Conservation (phyloP, 2,329 filamentous ascomycete genomes). For the Talaromyces sp. region DNA sequence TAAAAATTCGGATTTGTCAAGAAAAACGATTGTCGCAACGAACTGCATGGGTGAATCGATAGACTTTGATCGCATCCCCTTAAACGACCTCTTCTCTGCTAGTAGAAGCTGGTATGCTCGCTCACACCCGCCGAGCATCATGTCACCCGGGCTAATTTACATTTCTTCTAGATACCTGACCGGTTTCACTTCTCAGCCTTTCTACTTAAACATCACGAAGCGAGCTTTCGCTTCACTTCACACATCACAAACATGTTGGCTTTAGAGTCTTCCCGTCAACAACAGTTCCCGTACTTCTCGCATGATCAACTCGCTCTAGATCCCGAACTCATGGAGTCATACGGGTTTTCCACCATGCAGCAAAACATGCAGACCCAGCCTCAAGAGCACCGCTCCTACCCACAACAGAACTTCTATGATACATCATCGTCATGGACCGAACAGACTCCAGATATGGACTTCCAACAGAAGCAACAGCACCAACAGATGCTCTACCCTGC, state of each 20-base stretch:
- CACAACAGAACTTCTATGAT: constrained; percentile 32
- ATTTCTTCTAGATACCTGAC: neutral
- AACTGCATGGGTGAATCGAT: neutral
- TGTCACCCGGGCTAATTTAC: neutral
- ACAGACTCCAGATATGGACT: constrained; percentile 26
- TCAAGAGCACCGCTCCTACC: constrained; percentile 22
- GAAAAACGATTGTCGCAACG: neutral
- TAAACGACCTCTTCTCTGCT: neutral
- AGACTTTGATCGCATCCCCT: neutral
- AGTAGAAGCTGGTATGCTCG: neutral
- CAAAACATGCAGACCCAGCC: constrained; percentile 22
- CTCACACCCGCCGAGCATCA: neutral
- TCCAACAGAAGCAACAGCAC: constrained; percentile 14
- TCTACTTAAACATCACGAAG: neutral
- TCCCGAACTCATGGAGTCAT: constrained; percentile 30
- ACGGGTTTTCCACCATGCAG: constrained; percentile 29
- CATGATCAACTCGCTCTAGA: constrained; percentile 31
- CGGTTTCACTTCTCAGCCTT: constrained; percentile 5
- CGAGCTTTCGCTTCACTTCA: neutral
- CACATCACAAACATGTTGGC: constrained; percentile 29
- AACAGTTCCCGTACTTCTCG: constrained; percentile 31
- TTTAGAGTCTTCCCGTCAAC: constrained; percentile 32
- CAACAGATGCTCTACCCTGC: constrained; percentile 25
- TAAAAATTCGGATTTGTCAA: neutral
- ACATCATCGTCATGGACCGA: constrained; percentile 26